These are phyloP conservation scores for Pyrenophora graminea DNA, from an alignment of 2,329 filamentous ascomycete species.

Conservation along the genomic window DNA sequence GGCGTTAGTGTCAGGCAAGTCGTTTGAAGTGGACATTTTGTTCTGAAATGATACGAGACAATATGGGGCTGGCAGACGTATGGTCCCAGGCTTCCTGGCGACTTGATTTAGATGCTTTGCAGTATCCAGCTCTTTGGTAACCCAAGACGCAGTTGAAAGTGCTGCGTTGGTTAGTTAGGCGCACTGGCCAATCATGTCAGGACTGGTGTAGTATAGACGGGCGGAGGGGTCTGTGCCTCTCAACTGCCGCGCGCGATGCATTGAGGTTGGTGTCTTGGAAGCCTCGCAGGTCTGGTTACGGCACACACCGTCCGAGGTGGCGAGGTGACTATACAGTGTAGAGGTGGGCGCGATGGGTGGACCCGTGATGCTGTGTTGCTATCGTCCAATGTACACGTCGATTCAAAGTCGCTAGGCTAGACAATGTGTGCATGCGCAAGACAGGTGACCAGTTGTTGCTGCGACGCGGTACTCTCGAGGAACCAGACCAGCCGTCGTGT, in stretches of 20 bases:
- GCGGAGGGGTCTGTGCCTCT: slow-evolving; percentile 10
- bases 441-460: not conserved
- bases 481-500: not conserved
- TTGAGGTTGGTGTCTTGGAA: slow-evolving; percentile 9
- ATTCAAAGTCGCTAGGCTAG: not conserved
- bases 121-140: slow-evolving; percentile 11
- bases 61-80: not conserved
- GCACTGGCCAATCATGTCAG: slow-evolving; percentile 14
- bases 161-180: slow-evolving; percentile 11
- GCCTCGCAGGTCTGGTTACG: not conserved
- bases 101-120: slow-evolving; percentile 8
- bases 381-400: not conserved
- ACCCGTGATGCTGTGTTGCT: not conserved
- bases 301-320: too few species aligned
- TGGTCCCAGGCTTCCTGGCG: not conserved
- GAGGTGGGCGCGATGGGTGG: not conserved
- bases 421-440: not conserved
- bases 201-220: not conserved
- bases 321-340: not conserved
- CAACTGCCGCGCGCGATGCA: slow-evolving; percentile 8
- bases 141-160: slow-evolving; percentile 11
- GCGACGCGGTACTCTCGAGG: not conserved
- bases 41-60: not conserved
- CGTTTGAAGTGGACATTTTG: slow-evolving; percentile 6
- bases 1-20: not conserved